Evolutionary conservation across 805 yeast genomes (phyloP), one percentile per base, ranked within the genome.

Genomic region (Spathaspora gorwiae): DNA sequence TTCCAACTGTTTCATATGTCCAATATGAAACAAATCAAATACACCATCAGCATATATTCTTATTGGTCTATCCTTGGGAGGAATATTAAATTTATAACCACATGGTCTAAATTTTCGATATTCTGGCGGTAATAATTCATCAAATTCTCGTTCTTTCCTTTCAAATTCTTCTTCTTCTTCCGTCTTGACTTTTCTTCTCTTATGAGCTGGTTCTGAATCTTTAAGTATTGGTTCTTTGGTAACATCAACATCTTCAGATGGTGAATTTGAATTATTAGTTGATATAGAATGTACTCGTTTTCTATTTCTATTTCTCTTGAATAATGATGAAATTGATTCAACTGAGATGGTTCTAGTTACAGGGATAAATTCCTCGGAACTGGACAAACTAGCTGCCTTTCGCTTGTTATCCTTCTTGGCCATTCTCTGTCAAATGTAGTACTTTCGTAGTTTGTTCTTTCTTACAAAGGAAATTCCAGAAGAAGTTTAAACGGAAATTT

Each of bases 1-100:
- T 61, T 94, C 98, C 55, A 94, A 74, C 65, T 94, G 99, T 60
- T 90, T 82, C 99, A 94, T 94, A 62, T 94, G 99, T 24, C 99
- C 99, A 59, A 94, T 64, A 66, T 94, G 99, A 70, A 94, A 94
- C 50, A 94, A 70, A 66, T 94, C 99, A 71, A 94, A 94, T 14
- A 94, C 97, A 43, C 99, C 99, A 66, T 94, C 99, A 6, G 99
- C 99, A 62, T 94, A 94, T n/a, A 94, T 80, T 48, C 99, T 77
- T 27, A 94, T 81, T 1, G 96, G 90, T 47, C 97, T 76, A 58
- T 85, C 94, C 4, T 62, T 70, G 2, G 97, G 95, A 2, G 99
- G 99, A 26, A 83, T 54, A 54, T 88, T 89, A 64, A 94, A 79
- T 53, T 71, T 72, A 68, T 67, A 89, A 2, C 97, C 97, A 30